Conservation (phyloP, 1,139 yeast genomes). For the Pichia sp. region DNA sequence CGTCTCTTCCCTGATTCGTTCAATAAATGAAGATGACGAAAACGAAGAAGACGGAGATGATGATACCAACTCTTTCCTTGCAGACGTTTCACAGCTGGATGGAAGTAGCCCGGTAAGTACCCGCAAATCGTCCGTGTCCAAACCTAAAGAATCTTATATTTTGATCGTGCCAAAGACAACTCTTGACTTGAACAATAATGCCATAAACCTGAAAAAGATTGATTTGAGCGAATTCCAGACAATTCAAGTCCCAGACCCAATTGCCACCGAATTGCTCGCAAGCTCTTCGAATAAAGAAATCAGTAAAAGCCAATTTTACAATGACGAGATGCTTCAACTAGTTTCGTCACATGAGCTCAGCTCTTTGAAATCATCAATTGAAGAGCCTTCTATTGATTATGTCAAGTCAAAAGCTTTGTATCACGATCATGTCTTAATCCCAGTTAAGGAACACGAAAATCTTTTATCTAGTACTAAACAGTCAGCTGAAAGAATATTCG, state of each 20-base stretch:
- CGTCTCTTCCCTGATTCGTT: conserved; percentile 16
- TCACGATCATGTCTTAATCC: conserved; percentile 27
- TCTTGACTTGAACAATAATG: neutral
- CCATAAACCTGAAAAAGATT: conserved; percentile 3
- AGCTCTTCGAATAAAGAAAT: conserved; percentile 37
- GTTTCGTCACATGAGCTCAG: conserved; percentile 24
- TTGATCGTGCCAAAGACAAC: conserved; percentile 16
- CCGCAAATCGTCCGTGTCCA: conserved; percentile 8
- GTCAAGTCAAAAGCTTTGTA: conserved; percentile 30
- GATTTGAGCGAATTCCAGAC: conserved; percentile 11
- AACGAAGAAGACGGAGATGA: conserved; percentile 39
- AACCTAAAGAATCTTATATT: conserved; percentile 14
- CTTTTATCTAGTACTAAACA: neutral
- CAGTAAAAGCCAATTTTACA: conserved; percentile 46
- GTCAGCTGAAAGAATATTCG: neutral
- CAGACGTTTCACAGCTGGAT: conserved; percentile 9
- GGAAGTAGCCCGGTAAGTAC: conserved; percentile 14
- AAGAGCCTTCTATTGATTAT: conserved; percentile 14
- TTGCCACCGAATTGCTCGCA: conserved; percentile 1
- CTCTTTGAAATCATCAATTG: neutral
- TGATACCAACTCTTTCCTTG: conserved; percentile 18
- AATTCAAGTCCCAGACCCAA: conserved; percentile 3
- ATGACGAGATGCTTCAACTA: conserved; percentile 46
- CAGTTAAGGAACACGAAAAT: conserved; percentile 27
- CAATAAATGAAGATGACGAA: conserved; percentile 34